Evolutionary conservation across 352 stramenopile genomes (phyloP).

Genomic region (Poterioochromonas sp.): DNA sequence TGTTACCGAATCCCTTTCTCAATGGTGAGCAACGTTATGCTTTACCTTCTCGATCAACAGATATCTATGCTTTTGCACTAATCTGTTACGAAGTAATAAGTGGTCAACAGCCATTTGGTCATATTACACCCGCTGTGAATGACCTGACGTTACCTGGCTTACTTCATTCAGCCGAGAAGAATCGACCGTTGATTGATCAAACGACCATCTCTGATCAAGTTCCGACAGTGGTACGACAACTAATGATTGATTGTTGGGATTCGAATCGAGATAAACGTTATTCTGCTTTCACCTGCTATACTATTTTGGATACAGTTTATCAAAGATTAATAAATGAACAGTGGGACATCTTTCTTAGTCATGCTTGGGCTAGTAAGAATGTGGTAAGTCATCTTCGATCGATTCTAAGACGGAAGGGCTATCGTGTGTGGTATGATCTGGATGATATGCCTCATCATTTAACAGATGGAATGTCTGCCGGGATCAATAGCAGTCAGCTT

Average conservation of each 20-base stretch:
- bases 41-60: background rate
- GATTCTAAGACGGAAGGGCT: background rate
- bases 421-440: background rate
- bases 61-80: background rate
- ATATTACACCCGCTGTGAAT: background rate
- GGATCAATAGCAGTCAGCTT: background rate
- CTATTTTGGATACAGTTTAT: background rate
- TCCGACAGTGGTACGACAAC: background rate
- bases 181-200: background rate
- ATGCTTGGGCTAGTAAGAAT: background rate
- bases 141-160: background rate
- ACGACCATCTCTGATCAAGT: background rate
- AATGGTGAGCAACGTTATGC: background rate
- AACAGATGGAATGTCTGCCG: background rate
- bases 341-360: background rate
- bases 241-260: background rate
- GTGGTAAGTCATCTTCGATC: background rate
- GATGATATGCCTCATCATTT: background rate
- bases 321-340: background rate
- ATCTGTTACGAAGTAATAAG: background rate
- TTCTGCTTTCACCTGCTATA: background rate
- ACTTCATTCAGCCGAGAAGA: background rate
- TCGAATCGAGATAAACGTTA: background rate
- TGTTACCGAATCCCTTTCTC: background rate
- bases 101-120: background rate